These are phyloP conservation scores for Fusarium devonianum DNA, from an alignment of 2,329 filamentous ascomycete species.

Conservation along the genomic window DNA sequence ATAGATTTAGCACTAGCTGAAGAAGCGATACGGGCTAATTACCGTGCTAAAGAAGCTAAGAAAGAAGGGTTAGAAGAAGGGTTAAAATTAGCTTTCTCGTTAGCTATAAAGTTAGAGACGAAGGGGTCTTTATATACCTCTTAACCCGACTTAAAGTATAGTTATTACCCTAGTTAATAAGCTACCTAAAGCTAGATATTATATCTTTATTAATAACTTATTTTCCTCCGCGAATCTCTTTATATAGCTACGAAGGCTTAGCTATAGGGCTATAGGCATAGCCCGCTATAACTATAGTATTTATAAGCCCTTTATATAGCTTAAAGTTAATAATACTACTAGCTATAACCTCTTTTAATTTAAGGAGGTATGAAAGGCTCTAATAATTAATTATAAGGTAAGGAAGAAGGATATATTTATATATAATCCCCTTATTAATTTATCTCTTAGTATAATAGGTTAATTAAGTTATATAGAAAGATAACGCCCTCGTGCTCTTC, in stretches of 20 bases:
- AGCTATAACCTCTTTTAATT: background rate
- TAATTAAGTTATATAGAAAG: conserved; percentile 24
- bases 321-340: conserved; percentile 8
- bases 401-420: background rate
- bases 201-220: conserved; percentile 30
- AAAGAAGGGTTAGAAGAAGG: background rate
- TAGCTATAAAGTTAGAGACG: too few relatives aligned
- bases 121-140: too few relatives aligned
- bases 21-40: background rate
- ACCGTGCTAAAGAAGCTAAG: background rate
- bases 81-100: too few relatives aligned
- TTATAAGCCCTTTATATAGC: conserved; percentile 1
- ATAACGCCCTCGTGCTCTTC: conserved; percentile 27
- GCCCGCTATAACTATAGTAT: conserved; percentile 18
- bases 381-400: conserved; percentile 8
- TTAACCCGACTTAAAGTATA: conserved; percentile 14
- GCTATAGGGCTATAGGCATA: conserved; percentile 17
- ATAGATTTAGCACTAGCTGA: conserved; percentile 4
- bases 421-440: conserved; percentile 10
- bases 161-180: conserved; percentile 22
- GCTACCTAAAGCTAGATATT: conserved; percentile 17
- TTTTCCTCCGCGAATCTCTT: conserved; percentile 17
- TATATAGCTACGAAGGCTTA: too few relatives aligned
- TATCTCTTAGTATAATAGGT: conserved; percentile 11
- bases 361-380: background rate